Evolutionary conservation across 2,329 filamentous ascomycete species (phyloP), one percentile per base, ranked within the genome.

Genomic region (Scortechinia acanthostroma): DNA sequence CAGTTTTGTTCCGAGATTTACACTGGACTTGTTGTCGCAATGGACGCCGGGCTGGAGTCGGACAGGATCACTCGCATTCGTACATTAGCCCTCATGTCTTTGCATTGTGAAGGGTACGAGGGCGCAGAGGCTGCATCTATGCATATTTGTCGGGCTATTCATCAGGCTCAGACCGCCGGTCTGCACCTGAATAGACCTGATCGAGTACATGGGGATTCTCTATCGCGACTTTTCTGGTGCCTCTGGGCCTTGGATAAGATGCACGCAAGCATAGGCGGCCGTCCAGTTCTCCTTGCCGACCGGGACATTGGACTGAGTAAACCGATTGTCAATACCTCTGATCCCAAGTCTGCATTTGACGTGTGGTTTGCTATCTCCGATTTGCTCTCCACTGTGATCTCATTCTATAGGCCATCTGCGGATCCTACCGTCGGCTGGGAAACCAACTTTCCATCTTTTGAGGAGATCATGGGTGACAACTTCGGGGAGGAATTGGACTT

Each of bases 191-290:
- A 62, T 45, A 58, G 60, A 16, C 61, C 63, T 4, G 58, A 55
- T 4, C 53, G 60, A 42, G 51, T 50, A 22, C 44, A 51, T 15
- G 53, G 49, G 20, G 61, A 62, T 45, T 50, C 58, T 20, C 47
- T 55, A n/a, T 53, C 52, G 15, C 50, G 52, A 44, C 50, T 65
- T 3, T 66, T 65, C 50, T 66, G 63, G 64, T 59, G 59, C 20
- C 49, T 66, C 30, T 66, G 64, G 64, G 60, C 59, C 2, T 45
- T 66, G 25, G 63, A 66, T 48, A 65, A 65, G 47, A 57, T 65
- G 53, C 63, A 66, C 51, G 62, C 62, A 30, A 60, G 61, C 47
- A 55, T 66, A 21, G 63, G 62, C 17, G 63, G 63, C 22, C 57
- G 63, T 10, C 63, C 64, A 3, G 56, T 65, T 33, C 51, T 66